phyloP scores from a whole-genome alignment of 345 rosid genomes.

The Rhodamnia rubescens region DNA sequence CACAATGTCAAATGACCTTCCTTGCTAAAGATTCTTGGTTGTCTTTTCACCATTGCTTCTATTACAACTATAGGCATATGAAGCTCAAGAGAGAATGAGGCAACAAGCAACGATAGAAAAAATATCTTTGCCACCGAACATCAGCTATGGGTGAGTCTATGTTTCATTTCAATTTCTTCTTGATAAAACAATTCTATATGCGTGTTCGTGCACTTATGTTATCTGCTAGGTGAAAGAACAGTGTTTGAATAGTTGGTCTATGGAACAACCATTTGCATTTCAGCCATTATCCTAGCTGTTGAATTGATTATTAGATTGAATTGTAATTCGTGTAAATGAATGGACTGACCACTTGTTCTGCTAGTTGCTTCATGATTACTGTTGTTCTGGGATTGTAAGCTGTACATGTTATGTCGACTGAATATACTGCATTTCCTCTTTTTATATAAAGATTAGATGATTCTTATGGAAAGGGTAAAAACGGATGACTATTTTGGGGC shows the following conservation, averaged over 20 bases:
- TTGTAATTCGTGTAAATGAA: neutral
- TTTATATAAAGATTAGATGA: neutral
- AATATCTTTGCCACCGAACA: slow-evolving; percentile 44
- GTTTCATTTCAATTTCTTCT: neutral
- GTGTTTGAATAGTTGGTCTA: neutral
- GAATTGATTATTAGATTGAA: neutral
- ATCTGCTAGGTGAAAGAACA: neutral
- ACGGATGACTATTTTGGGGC: neutral
- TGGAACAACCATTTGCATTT: neutral
- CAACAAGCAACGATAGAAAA: slow-evolving; percentile 56
- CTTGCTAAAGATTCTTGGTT: neutral
- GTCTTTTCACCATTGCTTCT: neutral
- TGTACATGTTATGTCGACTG: neutral
- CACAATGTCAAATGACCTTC: neutral
- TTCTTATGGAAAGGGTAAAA: neutral
- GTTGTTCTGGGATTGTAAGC: neutral
- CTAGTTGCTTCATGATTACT: neutral
- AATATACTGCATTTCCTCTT: neutral
- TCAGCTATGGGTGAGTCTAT: slow-evolving; percentile 53
- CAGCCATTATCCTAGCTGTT: neutral
- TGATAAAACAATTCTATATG: neutral
- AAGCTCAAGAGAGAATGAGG: slow-evolving; percentile 66
- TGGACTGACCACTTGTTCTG: neutral
- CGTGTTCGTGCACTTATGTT: neutral
- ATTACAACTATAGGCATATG: slow-evolving; percentile 44